These are phyloP conservation scores for Nicotiana sylvestris DNA, from an alignment of 257 asterid species.

Conservation along the genomic window DNA sequence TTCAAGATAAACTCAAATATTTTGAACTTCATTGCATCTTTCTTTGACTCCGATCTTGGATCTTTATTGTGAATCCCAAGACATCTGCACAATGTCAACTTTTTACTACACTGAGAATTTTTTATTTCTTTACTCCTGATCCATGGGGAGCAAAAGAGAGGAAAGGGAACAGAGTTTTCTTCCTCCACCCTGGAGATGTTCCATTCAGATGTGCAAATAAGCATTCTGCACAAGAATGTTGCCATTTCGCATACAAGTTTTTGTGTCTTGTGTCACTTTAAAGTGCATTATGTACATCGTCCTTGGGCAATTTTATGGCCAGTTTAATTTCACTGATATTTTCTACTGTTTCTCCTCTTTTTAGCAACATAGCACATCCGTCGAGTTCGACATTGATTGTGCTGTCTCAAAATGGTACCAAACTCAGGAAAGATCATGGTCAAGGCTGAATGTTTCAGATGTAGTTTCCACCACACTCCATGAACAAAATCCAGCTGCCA, in stretches of 20 bases:
- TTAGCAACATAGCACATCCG: slow-evolving; percentile 45
- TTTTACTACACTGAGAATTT: background rate
- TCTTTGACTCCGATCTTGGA: background rate
- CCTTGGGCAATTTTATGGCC: background rate
- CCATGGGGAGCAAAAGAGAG: background rate
- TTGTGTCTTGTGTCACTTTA: background rate
- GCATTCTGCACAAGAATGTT: background rate
- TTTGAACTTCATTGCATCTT: background rate
- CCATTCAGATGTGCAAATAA: slow-evolving; percentile 1
- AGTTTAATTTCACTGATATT: background rate
- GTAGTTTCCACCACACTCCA: slow-evolving; percentile 58
- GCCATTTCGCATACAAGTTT: background rate
- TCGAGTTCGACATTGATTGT: slow-evolving; percentile 53
- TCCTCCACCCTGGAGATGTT: slow-evolving; percentile 1
- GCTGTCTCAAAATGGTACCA: slow-evolving; percentile 56
- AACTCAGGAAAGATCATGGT: slow-evolving; percentile 59
- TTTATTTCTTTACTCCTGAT: background rate
- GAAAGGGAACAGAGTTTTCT: background rate
- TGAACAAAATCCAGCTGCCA: slow-evolving; percentile 53
- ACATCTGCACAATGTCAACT: background rate
- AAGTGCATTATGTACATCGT: background rate
- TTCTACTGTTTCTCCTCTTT: slow-evolving; percentile 13
- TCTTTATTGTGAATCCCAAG: background rate
- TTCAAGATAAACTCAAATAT: background rate
- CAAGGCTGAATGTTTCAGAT: slow-evolving; percentile 74